Conservation (phyloP, 495 filamentous ascomycete genomes). For the Corynascus novoguineensis region DNA sequence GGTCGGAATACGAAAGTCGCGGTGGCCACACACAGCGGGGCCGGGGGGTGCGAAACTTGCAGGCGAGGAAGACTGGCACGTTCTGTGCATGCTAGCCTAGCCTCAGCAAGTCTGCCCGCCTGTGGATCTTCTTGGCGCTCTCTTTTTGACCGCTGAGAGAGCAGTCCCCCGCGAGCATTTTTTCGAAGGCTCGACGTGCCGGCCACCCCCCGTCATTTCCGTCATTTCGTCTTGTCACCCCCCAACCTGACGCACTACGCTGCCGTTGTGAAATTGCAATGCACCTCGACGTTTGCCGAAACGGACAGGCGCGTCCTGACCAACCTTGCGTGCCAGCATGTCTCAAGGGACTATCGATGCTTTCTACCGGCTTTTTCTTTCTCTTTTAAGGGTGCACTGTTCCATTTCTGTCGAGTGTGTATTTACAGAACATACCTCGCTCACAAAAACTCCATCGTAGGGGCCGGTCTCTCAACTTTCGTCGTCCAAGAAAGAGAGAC, state of each 20-base stretch:
- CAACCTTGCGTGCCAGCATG: neutral
- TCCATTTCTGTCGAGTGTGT: neutral
- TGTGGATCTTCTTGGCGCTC: neutral
- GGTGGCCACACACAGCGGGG: neutral
- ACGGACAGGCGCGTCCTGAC: too few relatives aligned
- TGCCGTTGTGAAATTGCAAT: conserved; percentile 9
- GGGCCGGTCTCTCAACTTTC: conserved; percentile 2
- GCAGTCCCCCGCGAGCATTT: conserved; percentile 4
- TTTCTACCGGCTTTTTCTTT: neutral
- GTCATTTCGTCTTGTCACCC: conserved; percentile 22
- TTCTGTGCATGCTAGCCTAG: conserved; percentile 5
- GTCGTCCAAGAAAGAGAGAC: neutral
- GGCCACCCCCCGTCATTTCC: conserved; percentile 28
- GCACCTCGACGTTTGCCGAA: neutral
- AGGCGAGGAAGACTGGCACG: neutral
- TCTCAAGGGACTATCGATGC: too few relatives aligned
- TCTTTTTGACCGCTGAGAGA: neutral
- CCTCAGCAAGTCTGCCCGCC: too few relatives aligned
- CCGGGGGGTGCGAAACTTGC: neutral
- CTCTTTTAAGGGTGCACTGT: neutral
- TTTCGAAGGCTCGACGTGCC: conserved; percentile 12
- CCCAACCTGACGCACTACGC: conserved; percentile 14
- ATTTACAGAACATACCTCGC: too few relatives aligned
- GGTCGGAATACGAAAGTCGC: conserved; percentile 8
- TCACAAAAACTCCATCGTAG: too few relatives aligned